These are phyloP conservation scores for Moricandia moricandioides DNA, from an alignment of 345 rosid species.

Conservation along the genomic window DNA sequence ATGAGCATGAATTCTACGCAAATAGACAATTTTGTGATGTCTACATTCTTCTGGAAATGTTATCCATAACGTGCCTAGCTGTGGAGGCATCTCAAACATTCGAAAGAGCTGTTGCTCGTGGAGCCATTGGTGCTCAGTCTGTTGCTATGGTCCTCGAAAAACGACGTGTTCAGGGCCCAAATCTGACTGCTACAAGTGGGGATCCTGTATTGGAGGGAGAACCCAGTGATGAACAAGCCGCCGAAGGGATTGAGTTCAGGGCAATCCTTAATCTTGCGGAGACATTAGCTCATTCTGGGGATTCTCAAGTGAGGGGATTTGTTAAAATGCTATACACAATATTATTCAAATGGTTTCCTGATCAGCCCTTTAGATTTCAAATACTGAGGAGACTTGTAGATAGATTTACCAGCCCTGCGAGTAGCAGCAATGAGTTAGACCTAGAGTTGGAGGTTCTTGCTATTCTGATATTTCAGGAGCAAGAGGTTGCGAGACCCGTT, in stretches of 20 bases:
- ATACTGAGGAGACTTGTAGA: slow-evolving; percentile 91
- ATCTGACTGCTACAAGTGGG: slow-evolving; percentile 48
- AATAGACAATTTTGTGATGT: slow-evolving; percentile 74
- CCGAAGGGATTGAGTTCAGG: slow-evolving; percentile 67
- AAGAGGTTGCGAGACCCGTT: slow-evolving; percentile 67
- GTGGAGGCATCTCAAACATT: slow-evolving; percentile 87
- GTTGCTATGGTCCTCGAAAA: slow-evolving; percentile 86
- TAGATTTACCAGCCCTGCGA: slow-evolving; percentile 66
- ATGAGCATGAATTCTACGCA: slow-evolving; percentile 51
- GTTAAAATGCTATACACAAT: slow-evolving; percentile 80
- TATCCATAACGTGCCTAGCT: slow-evolving; percentile 85
- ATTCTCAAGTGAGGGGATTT: slow-evolving; percentile 71
- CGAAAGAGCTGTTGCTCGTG: slow-evolving; percentile 86
- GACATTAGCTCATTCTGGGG: slow-evolving; percentile 73
- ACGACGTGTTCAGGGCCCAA: slow-evolving; percentile 57
- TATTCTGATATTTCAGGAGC: slow-evolving; percentile 77
- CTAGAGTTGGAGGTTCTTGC: slow-evolving; percentile 79
- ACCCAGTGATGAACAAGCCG: slow-evolving; percentile 56
- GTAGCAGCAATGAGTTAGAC: slow-evolving; percentile 61
- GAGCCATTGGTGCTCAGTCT: slow-evolving; percentile 72
- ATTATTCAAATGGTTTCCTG: slow-evolving; percentile 79
- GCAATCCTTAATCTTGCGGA: slow-evolving; percentile 88
- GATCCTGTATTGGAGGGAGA: slow-evolving; percentile 63
- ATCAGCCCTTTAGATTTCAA: slow-evolving; percentile 70
- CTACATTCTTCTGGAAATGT: slow-evolving; percentile 83